phyloP scores from a whole-genome alignment of 176 grass and related monocot species.

The Cenchrus purpureus region DNA sequence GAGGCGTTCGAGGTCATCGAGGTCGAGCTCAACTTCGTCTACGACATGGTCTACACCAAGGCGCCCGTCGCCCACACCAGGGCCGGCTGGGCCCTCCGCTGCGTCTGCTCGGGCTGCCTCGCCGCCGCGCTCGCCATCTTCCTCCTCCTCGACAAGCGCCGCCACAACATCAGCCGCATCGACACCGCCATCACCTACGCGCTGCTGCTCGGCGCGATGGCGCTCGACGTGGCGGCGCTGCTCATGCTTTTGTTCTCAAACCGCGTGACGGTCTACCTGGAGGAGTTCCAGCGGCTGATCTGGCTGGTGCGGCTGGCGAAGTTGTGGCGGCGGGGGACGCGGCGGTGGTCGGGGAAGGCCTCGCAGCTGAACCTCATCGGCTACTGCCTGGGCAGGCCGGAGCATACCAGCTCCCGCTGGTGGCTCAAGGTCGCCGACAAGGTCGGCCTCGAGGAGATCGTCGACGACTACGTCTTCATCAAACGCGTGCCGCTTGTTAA shows the following conservation, averaged over 20 bases:
- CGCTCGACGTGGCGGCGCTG: conserved; percentile 21
- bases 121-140: conserved; percentile 35
- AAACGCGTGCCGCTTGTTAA: too few relatives aligned
- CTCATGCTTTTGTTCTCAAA: conserved; percentile 43
- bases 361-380: conserved; percentile 45
- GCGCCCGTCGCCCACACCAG: background rate
- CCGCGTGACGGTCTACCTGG: background rate
- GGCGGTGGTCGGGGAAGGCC: conserved; percentile 32
- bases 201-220: conserved; percentile 52
- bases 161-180: background rate
- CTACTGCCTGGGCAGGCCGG: conserved; percentile 25
- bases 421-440: background rate
- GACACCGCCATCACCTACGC: conserved; percentile 62
- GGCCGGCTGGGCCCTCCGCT: conserved; percentile 27
- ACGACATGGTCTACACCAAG: conserved; percentile 80
- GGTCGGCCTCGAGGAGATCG: background rate
- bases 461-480: conserved; percentile 41
- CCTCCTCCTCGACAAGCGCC: conserved; percentile 30
- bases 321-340: accelerated
- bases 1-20: conserved; percentile 42
- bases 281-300: accelerated
- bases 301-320: background rate
- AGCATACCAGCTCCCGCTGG: accelerated
- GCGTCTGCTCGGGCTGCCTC: conserved; percentile 35
- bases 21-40: conserved; percentile 70